Conservation (phyloP, 768 basidiomycete genomes). For the Lentinula sp. region DNA sequence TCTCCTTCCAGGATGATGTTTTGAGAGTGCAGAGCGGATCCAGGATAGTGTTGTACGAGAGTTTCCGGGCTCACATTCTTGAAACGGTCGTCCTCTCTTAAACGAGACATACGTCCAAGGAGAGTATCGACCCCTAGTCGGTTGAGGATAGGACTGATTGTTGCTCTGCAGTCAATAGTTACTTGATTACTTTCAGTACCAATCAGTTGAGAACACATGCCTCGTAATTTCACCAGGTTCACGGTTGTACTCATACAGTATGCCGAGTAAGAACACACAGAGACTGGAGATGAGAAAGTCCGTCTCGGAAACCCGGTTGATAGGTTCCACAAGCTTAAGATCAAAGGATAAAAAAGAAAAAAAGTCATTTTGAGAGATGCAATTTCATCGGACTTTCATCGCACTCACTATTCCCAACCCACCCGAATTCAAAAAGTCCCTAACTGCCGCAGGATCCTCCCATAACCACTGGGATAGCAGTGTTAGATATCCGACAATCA, state of each 20-base stretch:
- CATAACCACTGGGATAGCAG: conserved; percentile 91
- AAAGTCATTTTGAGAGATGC: too few species aligned
- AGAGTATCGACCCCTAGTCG: conserved; percentile 89
- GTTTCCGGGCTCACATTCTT: conserved; percentile 83
- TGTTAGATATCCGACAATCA: conserved; percentile 81
- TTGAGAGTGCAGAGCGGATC: conserved; percentile 20
- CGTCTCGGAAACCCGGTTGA: conserved; percentile 82
- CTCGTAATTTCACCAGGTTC: conserved; percentile 95
- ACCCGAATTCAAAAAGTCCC: conserved; percentile 86
- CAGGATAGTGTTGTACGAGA: conserved; percentile 50
- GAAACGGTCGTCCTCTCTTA: conserved; percentile 92
- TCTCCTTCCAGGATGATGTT: conserved; percentile 59
- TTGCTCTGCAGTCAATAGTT: conserved; percentile 41
- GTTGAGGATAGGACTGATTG: conserved; percentile 84
- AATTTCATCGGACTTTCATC: neutral
- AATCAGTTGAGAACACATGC: conserved; percentile 30
- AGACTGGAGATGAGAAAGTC: conserved; percentile 87
- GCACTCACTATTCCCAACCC: conserved; percentile 81
- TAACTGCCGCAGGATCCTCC: conserved; percentile 87
- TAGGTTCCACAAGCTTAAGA: conserved; percentile 83
- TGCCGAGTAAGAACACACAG: conserved; percentile 85
- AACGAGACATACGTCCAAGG: conserved; percentile 75
- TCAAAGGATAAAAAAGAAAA: neutral
- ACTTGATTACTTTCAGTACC: neutral
- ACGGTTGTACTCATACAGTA: conserved; percentile 95